Conservation (phyloP, 2,329 filamentous ascomycete species). For the Cordyceps javanica region DNA sequence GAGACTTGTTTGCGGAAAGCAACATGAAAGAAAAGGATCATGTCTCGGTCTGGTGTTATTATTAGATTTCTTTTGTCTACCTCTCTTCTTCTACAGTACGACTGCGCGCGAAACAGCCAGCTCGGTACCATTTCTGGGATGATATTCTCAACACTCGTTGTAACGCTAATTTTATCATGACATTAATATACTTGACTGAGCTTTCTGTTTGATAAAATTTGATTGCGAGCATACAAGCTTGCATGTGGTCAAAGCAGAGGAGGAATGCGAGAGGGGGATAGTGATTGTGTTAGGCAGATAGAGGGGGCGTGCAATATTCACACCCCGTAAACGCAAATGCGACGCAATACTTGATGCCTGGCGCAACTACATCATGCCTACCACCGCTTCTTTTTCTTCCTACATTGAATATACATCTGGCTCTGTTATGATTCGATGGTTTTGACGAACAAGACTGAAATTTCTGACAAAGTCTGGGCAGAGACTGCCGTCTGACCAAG, state of each 20-base stretch:
- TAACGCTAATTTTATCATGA: constrained; percentile 12
- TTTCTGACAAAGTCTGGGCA: too few species aligned
- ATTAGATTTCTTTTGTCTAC: constrained; percentile 9
- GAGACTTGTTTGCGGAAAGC: constrained; percentile 11
- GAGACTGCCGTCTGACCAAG: too few species aligned
- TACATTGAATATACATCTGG: too few species aligned
- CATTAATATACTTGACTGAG: constrained; percentile 3
- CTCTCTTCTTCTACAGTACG: constrained; percentile 3
- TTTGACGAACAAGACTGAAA: too few species aligned
- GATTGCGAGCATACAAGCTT: neutral
- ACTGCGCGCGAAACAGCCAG: neutral
- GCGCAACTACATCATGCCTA: too few species aligned
- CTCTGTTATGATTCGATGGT: too few species aligned
- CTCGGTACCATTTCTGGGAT: constrained; percentile 1
- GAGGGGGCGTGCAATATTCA: constrained; percentile 9
- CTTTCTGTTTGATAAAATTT: neutral
- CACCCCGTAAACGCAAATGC: neutral
- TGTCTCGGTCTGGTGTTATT: constrained; percentile 7
- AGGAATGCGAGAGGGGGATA: constrained; percentile 14
- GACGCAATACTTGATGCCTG: neutral
- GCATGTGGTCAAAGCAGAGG: neutral
- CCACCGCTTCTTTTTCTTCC: too few species aligned
- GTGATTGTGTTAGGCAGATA: constrained; percentile 7
- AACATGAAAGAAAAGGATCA: neutral
- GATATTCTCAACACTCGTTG: constrained; percentile 25